Evolutionary conservation across 208 protist genomes (phyloP), one percentile per base, ranked within the genome.

Genomic region (Trypanosoma scelopori): DNA sequence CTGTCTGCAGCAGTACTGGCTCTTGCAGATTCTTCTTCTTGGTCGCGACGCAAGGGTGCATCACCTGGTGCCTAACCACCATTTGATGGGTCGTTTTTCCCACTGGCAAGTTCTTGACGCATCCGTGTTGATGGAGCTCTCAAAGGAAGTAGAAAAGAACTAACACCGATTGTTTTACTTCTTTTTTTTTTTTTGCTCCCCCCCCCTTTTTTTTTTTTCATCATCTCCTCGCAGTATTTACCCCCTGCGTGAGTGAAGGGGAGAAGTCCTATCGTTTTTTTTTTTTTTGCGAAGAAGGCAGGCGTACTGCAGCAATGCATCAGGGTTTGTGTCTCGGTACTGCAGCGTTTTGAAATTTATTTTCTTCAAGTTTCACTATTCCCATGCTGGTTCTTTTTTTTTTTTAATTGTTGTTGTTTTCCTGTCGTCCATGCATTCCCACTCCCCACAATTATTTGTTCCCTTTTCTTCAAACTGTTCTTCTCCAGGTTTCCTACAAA

Each of bases 1-100:
- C 1, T 72, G 43, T 41, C 30, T 72, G 39, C 66, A 65, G 32
- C 55, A 72, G 50, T 65, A 72, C n/a, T 43, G 37, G 16, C 50
- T 72, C 1, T 11, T 72, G 28, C 57, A 64, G 28, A 32, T 46
- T 57, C 50, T 72, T 41, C 57, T 72, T 45, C 35, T 51, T 32
- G 66, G 66, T 3, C 13, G n/a, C 11, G 41, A 57, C 7, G 37
- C 30, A 46, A 46, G 16, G 15, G 47, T 63, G 12, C 20, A 42
- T 39, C 35, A 59, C 20, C 49, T 60, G 28, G 22, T 72, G 0
- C 56, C 35, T 43, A 39, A 58, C 5, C 22, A 55, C 12, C 0
- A 57, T 46, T 55, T 72, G 37, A 53, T 65, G 37, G 66, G 57
- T 22, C 5, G 48, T 1, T 72, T 72, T 56, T 59, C 49, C 47